Evolutionary conservation across 352 stramenopile species (phyloP), one percentile per base, ranked within the genome.

Genomic region (Phytophthora rubi): DNA sequence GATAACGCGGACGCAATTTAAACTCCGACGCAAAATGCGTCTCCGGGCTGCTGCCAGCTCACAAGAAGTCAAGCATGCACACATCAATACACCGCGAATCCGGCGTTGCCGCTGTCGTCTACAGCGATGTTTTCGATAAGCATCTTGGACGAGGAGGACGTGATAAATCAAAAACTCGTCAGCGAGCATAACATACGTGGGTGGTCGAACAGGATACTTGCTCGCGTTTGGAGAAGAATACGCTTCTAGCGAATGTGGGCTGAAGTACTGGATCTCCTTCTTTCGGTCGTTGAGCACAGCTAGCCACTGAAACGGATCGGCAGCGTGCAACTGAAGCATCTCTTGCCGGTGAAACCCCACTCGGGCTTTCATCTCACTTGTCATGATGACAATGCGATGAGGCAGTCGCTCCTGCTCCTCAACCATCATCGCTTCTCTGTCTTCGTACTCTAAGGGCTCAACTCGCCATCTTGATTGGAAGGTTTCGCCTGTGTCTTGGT

Each of bases 61-160:
- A 12, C 57, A 35, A 6, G 64, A 65, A 21, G 76, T 39, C 68
- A 76, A 78, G 32, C 60, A 71, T 6, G 56, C 65, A 2, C 75
- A 82, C 32, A 75, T 42, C 13, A 81, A 37, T 1, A 90, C 55
- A 0, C 84, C 82, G 23, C 69, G 75, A 15, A 83, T 16, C 1
- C 57, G 59, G 0, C 79, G 74, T 0, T 72, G 61, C 23, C 66
- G 66, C 10, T 54, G 67, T 9, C 71, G 73, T 42, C 67, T 66
- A 0, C 10, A n/a, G 6, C 54, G 68, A 47, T 75, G 79, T 37
- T 62, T 71, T 4, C 86, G 80, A 62, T 85, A 90, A 0, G 83
- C 76, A 54, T 92, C 84, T 77, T 94, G 86, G 1, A 91, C 76
- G 12, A 92, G 62, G 52, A 94, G 68, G 3, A 91, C 83, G 47